Base-by-base conservation (phyloP, 768 basidiomycete species). In the Auricularia cornea region DNA sequence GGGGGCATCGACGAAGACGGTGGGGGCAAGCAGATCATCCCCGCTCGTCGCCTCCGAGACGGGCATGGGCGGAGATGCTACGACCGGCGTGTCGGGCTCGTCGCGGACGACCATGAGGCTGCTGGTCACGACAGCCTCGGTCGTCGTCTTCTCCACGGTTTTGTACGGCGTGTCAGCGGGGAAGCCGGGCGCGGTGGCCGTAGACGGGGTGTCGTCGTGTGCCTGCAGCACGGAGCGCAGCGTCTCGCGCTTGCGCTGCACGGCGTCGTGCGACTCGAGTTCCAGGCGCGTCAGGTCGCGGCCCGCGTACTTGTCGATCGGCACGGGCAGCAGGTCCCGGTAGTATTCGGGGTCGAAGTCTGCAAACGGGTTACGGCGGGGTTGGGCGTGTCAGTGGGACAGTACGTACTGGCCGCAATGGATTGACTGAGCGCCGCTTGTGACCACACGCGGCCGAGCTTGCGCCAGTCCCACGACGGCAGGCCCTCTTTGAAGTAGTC, bases 391-490 rank as follows among this genome's bases (percentile, higher is more conserved):
- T 31, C 16, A 10, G 12, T 10, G 30, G 26, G 29, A 10, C 6
- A 12, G 6, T 26, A 29, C 28, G 26, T 31, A 57, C 54, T 65
- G 28, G 62, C 38, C 11, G 64, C 64, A 6, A 65, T 62, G 28
- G 64, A 59, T 12, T 54, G 63, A 48, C 64, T 65, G 8, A 29
- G n/a, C 29, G 64, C 64, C 30, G 48, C 52, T 35, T 65, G 54
- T 26, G 48, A 48, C 41, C 40, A 35, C 10, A 65, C 59, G 29
- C 64, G 52, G 16, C 62, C 23, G 35, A 63, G 23, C 40, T 65
- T 65, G 18, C 62, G 62, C 30, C 28, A 30, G 30, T 57, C 54
- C 54, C 54, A 57, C 14, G 26, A 28, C 4, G 54, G 28, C 26
- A 57, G 12, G 54, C 54, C 54, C 11, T 57, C 26, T 26, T 26